Evolutionary conservation across 768 basidiomycete species (phyloP).

Genomic region (Podaxis carcinomalis): DNA sequence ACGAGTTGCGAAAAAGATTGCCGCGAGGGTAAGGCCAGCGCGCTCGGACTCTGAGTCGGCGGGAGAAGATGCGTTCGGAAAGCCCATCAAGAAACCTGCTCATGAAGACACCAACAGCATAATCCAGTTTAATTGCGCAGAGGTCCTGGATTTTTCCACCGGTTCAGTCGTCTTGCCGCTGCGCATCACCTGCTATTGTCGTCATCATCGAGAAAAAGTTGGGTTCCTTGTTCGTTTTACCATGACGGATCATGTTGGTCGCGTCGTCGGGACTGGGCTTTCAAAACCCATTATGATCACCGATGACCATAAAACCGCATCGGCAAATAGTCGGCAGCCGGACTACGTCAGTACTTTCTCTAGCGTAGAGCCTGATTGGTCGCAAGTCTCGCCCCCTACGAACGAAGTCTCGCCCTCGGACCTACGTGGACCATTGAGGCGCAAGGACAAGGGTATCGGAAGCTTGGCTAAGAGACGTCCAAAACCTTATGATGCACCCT

Average conservation of each 20-base stretch:
- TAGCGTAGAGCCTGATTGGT: conserved; percentile 47
- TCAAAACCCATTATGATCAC: conserved; percentile 97
- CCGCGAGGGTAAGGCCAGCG: conserved; percentile 75
- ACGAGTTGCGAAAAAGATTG: conserved; percentile 84
- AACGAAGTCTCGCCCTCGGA: conserved; percentile 29
- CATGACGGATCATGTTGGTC: conserved; percentile 75
- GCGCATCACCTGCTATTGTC: conserved; percentile 96
- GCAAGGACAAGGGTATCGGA: conserved; percentile 34
- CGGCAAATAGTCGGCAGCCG: conserved; percentile 25
- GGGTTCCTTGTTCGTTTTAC: conserved; percentile 91
- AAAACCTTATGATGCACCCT: conserved; percentile 63
- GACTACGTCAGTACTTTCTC: conserved; percentile 30
- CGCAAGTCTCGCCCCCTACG: conserved; percentile 25
- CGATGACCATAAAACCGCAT: conserved; percentile 92
- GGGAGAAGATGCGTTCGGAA: conserved; percentile 41
- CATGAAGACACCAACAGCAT: conserved; percentile 77
- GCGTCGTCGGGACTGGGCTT: conserved; percentile 74
- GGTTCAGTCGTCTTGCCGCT: conserved; percentile 90
- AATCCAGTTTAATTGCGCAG: conserved; percentile 93
- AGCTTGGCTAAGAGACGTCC: conserved; percentile 49
- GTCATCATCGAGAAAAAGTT: conserved; percentile 95
- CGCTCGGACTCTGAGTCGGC: conserved; percentile 71
- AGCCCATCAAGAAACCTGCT: conserved; percentile 39
- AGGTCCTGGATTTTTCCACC: conserved; percentile 81
- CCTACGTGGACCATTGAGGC: conserved; percentile 40